Conservation (phyloP, 129 eudicot genomes). For the Sambucus nigra region DNA sequence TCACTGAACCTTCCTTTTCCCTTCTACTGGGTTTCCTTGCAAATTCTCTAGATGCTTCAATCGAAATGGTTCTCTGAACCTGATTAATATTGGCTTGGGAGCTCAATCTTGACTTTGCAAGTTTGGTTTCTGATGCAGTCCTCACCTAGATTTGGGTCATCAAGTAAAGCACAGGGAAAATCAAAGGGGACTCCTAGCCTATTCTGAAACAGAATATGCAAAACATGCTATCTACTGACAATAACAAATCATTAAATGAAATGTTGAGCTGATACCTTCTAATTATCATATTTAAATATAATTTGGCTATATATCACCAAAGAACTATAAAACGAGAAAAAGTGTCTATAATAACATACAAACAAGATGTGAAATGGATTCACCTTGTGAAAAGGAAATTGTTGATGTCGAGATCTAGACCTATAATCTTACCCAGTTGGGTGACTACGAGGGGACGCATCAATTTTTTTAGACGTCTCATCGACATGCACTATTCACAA, state of each 20-base stretch:
- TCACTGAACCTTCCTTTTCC: conserved; percentile 15
- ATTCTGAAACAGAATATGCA: conserved; percentile 1
- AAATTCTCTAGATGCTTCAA: conserved; percentile 29
- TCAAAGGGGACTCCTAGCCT: background rate
- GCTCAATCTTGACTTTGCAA: conserved; percentile 18
- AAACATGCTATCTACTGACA: background rate
- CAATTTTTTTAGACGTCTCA: conserved; percentile 13
- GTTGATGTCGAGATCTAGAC: conserved; percentile 18
- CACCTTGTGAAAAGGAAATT: conserved; percentile 35
- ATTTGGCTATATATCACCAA: background rate
- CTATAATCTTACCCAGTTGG: conserved; percentile 23
- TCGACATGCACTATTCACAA: conserved; percentile 20
- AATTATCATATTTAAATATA: background rate
- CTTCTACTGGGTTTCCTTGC: conserved; percentile 25
- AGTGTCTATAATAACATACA: background rate
- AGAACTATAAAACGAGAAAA: background rate
- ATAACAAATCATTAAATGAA: background rate
- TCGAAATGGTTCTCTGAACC: conserved; percentile 23
- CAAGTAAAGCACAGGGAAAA: conserved; percentile 8
- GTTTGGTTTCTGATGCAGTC: conserved; percentile 26
- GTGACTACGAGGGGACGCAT: conserved; percentile 17
- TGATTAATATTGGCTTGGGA: conserved; percentile 22
- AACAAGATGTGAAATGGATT: conserved; percentile 4
- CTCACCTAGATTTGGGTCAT: conserved; percentile 25
- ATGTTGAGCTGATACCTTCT: background rate